phyloP scores from a whole-genome alignment of 202 grass and related monocot genomes.

The Panicum hallii region DNA sequence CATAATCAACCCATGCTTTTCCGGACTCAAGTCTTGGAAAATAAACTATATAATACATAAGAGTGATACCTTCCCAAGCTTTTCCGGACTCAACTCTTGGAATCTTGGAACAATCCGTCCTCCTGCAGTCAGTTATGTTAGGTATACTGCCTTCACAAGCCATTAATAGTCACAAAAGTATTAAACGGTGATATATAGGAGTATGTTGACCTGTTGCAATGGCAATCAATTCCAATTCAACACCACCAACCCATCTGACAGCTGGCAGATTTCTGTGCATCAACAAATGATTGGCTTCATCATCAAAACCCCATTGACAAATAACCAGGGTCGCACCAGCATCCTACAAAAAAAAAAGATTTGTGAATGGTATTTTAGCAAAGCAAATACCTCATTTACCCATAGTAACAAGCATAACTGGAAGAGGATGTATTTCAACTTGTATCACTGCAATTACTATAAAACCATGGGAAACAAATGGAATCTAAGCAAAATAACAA shows the following conservation, averaged over 20 bases:
- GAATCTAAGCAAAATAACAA: neutral
- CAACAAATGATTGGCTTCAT: conserved; percentile 97
- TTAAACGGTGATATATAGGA: neutral
- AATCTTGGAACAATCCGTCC: conserved; percentile 94
- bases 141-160: neutral
- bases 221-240: conserved; percentile 97
- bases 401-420: conserved; percentile 12
- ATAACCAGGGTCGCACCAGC: conserved; percentile 97
- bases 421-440: neutral
- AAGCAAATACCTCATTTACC: neutral
- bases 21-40: no score
- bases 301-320: conserved; percentile 99
- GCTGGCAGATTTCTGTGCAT: conserved; percentile 94
- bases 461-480: neutral
- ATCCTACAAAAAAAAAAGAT: conserved; percentile 57
- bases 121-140: conserved; percentile 61
- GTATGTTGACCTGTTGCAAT: conserved; percentile 82
- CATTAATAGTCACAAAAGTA: neutral
- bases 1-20: neutral
- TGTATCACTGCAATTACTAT: neutral
- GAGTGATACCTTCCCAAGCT: conserved; percentile 82
- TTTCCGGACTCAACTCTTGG: conserved; percentile 86
- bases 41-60: neutral
- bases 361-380: neutral
- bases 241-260: conserved; percentile 99